Conservation (phyloP, 345 rosid genomes). For the Lepidium sativum region DNA sequence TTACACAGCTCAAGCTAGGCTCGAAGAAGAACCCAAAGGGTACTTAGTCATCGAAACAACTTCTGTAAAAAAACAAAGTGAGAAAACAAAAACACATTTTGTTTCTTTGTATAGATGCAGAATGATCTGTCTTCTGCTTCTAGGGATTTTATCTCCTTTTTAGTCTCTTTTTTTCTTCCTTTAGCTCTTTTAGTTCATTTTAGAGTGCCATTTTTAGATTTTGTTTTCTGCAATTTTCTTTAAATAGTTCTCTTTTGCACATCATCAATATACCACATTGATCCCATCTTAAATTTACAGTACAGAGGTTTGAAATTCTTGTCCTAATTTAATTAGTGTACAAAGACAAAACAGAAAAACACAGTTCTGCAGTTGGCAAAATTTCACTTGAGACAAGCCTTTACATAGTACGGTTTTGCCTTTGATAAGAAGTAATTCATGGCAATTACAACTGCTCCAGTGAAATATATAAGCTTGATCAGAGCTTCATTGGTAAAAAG, state of each 20-base stretch:
- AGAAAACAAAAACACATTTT: neutral
- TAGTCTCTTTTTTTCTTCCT: neutral
- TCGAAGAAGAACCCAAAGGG: slow-evolving; percentile 16
- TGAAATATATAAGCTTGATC: neutral
- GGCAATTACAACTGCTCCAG: slow-evolving; percentile 5
- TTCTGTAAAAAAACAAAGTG: slow-evolving; percentile 2
- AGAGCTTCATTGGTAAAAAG: slow-evolving; percentile 5
- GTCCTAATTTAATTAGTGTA: neutral
- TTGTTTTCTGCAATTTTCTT: neutral
- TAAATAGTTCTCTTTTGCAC: neutral
- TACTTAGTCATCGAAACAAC: slow-evolving; percentile 12
- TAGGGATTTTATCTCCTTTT: neutral
- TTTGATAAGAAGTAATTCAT: neutral
- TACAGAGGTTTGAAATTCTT: neutral
- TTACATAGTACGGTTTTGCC: neutral
- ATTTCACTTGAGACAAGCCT: slow-evolving; percentile 5
- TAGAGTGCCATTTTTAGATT: slow-evolving; percentile 6
- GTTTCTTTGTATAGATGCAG: slow-evolving; percentile 14
- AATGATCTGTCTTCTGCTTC: slow-evolving; percentile 13
- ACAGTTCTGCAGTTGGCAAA: slow-evolving; percentile 3
- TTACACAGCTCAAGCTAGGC: slow-evolving; percentile 6
- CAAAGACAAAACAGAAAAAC: neutral
- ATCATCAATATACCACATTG: neutral
- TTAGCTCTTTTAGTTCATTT: neutral
- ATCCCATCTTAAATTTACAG: neutral